A percentile compares a stretch with the other conserved stretches of the same genome.
These are phyloP conservation scores for Fusarium lateritium DNA, from an alignment of 2,329 filamentous ascomycete species.

Conservation along the genomic window DNA sequence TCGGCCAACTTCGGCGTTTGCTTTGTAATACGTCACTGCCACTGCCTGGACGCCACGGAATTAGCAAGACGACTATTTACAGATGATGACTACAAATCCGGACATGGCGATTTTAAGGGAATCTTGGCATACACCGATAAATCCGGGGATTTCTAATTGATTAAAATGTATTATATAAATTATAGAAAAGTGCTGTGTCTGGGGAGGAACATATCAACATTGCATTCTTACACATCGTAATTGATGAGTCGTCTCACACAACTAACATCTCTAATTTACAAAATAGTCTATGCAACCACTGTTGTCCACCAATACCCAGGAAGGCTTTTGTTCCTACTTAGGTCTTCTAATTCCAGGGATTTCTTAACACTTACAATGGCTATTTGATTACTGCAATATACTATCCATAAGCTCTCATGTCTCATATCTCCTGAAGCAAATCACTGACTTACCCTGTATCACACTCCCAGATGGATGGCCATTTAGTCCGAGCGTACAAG, in stretches of 20 bases:
- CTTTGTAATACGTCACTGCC: conserved; percentile 60
- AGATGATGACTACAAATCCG: conserved; percentile 9
- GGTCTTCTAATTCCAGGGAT: too few relatives aligned
- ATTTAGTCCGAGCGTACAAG: not conserved
- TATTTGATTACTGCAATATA: not conserved
- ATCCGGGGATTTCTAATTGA: not conserved
- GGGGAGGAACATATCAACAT: too few relatives aligned
- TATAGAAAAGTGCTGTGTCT: too few relatives aligned
- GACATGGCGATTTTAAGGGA: not conserved
- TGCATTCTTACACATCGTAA: too few relatives aligned
- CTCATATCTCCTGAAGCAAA: accelerated
- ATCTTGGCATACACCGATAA: conserved; percentile 17
- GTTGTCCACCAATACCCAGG: too few relatives aligned
- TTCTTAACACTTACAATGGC: not conserved
- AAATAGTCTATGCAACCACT: too few relatives aligned
- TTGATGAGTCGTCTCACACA: too few relatives aligned
- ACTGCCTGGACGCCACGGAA: conserved; percentile 40
- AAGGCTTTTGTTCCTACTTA: too few relatives aligned
- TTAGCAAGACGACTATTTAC: not conserved
- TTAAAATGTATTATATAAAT: not conserved
- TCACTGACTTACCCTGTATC: conserved; percentile 9
- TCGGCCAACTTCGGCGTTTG: conserved; percentile 52
- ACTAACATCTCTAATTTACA: too few relatives aligned
- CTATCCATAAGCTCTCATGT: too few relatives aligned
- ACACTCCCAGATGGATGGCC: too few relatives aligned